Evolutionary conservation across 2,329 filamentous ascomycete genomes (phyloP).

Genomic region (Aspergillus pseudoglaucus): DNA sequence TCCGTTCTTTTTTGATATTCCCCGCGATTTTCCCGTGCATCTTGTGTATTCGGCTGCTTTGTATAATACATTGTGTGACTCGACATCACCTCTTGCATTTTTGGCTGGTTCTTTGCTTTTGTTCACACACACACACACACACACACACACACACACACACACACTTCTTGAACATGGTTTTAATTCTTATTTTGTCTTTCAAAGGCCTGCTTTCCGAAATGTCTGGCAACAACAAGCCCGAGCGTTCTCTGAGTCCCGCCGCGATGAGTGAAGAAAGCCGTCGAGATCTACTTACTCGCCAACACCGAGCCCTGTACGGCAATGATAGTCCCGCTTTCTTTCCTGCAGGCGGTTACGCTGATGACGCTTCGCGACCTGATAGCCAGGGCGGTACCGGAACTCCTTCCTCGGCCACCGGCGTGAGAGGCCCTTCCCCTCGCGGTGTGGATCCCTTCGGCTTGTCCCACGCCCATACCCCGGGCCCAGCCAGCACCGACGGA

Average conservation of each 20-base stretch:
- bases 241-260: conserved; percentile 76
- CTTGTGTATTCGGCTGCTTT: conserved; percentile 37
- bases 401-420: conserved; percentile 53
- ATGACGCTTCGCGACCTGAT: conserved; percentile 61
- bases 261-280: conserved; percentile 93
- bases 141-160: neutral
- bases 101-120: conserved; percentile 4
- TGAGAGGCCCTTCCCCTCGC: conserved; percentile 70
- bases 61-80: conserved; percentile 36
- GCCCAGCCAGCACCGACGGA: conserved; percentile 45
- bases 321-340: conserved; percentile 62
- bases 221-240: conserved; percentile 69
- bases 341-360: conserved; percentile 59
- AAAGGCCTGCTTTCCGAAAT: conserved; percentile 62
- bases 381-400: conserved; percentile 56
- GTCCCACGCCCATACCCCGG: conserved; percentile 37
- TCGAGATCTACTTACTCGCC: conserved; percentile 89
- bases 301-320: conserved; percentile 90
- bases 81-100: conserved; percentile 6
- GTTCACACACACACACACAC: neutral
- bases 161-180: conserved; percentile 32
- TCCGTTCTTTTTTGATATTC: conserved; percentile 26
- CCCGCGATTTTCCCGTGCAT: conserved; percentile 32
- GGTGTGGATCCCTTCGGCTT: conserved; percentile 65
- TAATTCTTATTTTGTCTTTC: conserved; percentile 32